Percentiles rank a stretch among this genome's conserved stretches.
Evolutionary conservation across 495 filamentous ascomycete genomes (phyloP).

Genomic region (Penicillium canescens): DNA sequence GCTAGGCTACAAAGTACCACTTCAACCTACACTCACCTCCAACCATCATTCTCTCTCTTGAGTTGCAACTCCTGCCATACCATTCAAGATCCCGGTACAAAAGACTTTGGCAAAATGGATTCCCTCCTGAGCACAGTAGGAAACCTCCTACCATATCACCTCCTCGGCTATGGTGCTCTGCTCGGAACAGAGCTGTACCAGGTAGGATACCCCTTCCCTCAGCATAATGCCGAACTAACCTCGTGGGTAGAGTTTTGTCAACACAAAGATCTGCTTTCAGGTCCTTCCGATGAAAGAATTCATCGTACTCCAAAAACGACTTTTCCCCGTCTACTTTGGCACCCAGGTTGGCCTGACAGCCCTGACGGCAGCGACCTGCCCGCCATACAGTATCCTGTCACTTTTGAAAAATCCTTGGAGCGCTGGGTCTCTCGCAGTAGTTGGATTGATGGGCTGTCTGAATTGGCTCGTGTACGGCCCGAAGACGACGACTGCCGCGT

Average conservation of each 20-base stretch:
- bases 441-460: conserved; percentile 38
- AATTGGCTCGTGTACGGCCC: conserved; percentile 52
- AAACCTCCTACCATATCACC: conserved; percentile 42
- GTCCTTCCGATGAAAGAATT: conserved; percentile 50
- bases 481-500: conserved; percentile 38
- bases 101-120: conserved; percentile 9
- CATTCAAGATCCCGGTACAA: background rate
- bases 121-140: conserved; percentile 12
- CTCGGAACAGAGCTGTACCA: conserved; percentile 54
- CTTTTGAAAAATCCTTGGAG: conserved; percentile 29
- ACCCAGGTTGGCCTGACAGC: conserved; percentile 43
- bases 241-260: conserved; percentile 45
- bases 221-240: background rate
- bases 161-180: conserved; percentile 53
- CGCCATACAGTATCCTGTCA: conserved; percentile 40
- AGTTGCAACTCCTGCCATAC: background rate
- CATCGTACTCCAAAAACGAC: conserved; percentile 48
- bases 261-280: conserved; percentile 50
- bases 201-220: conserved; percentile 17
- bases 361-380: conserved; percentile 46
- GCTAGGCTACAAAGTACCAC: background rate
- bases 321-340: conserved; percentile 57
- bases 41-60: background rate
- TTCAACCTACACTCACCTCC: background rate
- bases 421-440: conserved; percentile 40